A percentile compares a stretch with the other conserved stretches of the same genome.
phyloP scores from a whole-genome alignment of 179 eudicot species.

The Silene noctiflora region DNA sequence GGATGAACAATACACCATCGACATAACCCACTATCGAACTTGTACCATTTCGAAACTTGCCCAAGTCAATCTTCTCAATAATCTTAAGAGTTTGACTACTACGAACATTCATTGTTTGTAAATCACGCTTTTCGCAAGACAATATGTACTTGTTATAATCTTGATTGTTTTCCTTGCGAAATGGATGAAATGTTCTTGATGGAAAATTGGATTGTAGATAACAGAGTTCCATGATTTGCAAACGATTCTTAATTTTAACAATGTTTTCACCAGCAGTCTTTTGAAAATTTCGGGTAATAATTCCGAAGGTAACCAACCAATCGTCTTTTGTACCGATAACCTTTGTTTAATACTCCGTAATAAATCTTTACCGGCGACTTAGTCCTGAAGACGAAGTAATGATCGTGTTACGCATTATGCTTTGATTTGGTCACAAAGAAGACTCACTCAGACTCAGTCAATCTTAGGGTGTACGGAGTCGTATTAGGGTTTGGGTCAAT shows the following conservation, averaged over 20 bases:
- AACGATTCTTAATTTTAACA: constrained; percentile 17
- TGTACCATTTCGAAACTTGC: no score
- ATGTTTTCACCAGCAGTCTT: neutral
- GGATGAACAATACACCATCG: constrained; percentile 4
- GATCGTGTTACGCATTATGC: no score
- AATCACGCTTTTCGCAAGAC: neutral
- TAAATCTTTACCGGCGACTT: no score
- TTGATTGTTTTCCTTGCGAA: neutral
- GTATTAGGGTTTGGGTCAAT: no score
- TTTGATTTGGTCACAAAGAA: no score
- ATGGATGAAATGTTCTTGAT: neutral
- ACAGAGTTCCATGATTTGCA: constrained; percentile 3
- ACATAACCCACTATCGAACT: neutral
- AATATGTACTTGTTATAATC: neutral
- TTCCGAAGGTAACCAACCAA: neutral
- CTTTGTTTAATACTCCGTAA: no score
- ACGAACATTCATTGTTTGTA: neutral
- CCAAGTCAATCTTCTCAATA: neutral
- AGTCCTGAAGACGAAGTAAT: no score
- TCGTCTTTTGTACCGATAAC: neutral
- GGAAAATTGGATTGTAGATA: neutral
- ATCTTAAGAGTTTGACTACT: neutral
- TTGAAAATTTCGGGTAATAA: neutral
- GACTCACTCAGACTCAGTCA: no score
- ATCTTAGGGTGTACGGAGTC: no score